Conservation (phyloP, 208 protist genomes). For the Balamuthia mandrillaris region DNA sequence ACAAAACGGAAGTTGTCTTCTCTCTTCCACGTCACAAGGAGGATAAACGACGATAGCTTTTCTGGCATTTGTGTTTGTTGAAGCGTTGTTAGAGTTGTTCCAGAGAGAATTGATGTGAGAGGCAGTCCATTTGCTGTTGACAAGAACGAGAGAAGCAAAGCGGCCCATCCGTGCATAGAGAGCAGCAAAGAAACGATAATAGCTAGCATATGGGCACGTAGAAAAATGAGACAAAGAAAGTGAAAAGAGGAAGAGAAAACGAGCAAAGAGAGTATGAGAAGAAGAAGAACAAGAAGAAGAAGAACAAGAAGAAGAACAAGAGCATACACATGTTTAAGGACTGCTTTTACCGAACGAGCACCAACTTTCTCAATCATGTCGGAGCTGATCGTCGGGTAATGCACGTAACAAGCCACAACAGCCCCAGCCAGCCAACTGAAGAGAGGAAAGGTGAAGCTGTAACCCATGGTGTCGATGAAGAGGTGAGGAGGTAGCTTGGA, state of each 20-base stretch:
- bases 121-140: conserved; percentile 95
- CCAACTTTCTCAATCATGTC: conserved; percentile 67
- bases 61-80: too few species aligned
- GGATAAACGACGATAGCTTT: conserved; percentile 79
- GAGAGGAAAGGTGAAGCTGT: conserved; percentile 89
- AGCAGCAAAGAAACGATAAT: conserved; percentile 83
- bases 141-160: conserved; percentile 80
- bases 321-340: background rate
- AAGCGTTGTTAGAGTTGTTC: conserved; percentile 60
- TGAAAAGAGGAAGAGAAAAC: background rate
- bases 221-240: conserved; percentile 25
- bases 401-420: conserved; percentile 88
- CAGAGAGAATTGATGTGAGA: conserved; percentile 84
- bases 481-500: conserved; percentile 41
- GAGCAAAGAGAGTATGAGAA: too few species aligned
- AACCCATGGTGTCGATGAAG: conserved; percentile 87
- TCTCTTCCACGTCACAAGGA: conserved; percentile 86
- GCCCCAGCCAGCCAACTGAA: conserved; percentile 61
- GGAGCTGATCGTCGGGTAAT: conserved; percentile 93
- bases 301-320: background rate
- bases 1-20: too few species aligned
- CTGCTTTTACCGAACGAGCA: background rate
- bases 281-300: too few species aligned
- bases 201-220: conserved; percentile 48
- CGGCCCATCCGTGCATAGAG: conserved; percentile 83